Base-by-base conservation (phyloP, 192 early-diverging fungal genomes). In the Phlyctochytrium planicorne region DNA sequence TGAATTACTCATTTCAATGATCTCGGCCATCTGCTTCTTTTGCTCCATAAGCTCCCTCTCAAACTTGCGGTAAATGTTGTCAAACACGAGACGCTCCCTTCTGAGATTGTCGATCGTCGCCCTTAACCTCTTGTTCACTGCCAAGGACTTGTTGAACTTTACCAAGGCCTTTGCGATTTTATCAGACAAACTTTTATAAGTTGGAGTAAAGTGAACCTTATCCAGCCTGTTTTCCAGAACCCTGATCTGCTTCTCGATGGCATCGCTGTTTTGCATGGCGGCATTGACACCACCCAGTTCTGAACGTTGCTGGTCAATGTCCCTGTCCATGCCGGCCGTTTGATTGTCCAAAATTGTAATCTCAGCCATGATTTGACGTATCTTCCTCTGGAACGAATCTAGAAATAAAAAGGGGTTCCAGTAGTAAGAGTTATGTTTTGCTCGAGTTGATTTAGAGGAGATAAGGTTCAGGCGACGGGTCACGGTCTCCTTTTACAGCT, bases 11-110 rank as follows among this genome's bases (percentile, higher is more conserved):
- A 72, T 66, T 63, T 87, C 85, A 53, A 87, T 87, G 17, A 85
- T 82, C 53, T 87, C 83, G 2, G 85, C 83, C 85, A 87, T 87
- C 30, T 70, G 65, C 62, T 83, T 85, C 67, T 87, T 87, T 67
- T 83, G 81, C 59, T 84, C 81, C 59, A 70, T 65, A 32, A 87
- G 62, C 63, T 84, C 85, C 55, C 63, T 59, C 69, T 87, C 83
- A 64, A 82, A 85, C 63, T 85, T 87, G 31, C 72, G 66, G 50
- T 83, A 85, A 37, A 85, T 79, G 55, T 79, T 83, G 65, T 87
- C 85, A 74, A 85, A 87, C 36, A 84, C 83, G 1, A 81, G 66
- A 23, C 85, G 66, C 60, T 87, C 85, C 14, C 85, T 66, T 29
- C 82, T 67, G 34, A 87, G 64, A 62, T 83, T 82, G 65, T 87